phyloP scores from a whole-genome alignment of 1,139 yeast species.

The Magnusiomyces magnusii region DNA sequence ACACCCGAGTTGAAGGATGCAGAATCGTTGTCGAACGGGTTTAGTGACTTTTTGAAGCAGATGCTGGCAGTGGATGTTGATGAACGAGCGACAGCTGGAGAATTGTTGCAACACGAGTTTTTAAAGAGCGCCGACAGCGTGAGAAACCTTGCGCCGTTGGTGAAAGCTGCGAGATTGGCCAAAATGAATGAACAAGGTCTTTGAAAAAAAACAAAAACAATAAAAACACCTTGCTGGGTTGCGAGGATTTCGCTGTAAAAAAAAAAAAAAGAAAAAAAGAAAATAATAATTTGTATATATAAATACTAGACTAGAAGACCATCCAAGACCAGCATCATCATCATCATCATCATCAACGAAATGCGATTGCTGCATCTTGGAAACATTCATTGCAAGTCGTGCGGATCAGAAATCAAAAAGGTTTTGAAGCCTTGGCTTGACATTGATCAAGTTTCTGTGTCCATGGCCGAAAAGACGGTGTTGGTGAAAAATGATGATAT shows the following conservation, averaged over 20 bases:
- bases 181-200: background rate
- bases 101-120: constrained; percentile 65
- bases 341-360: too few species aligned
- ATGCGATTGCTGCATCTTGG: constrained; percentile 9
- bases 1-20: constrained; percentile 91
- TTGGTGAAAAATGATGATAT: background rate
- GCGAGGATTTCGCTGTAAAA: background rate
- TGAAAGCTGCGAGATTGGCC: constrained; percentile 58
- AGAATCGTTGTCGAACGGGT: constrained; percentile 59
- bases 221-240: too few species aligned
- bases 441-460: constrained; percentile 5
- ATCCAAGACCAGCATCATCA: too few species aligned
- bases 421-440: background rate
- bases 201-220: background rate
- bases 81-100: constrained; percentile 72
- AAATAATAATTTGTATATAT: too few species aligned
- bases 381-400: constrained; percentile 16
- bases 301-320: too few species aligned
- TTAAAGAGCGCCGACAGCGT: constrained; percentile 67
- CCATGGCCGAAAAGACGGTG: constrained; percentile 1
- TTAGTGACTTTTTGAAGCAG: constrained; percentile 66
- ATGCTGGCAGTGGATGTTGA: constrained; percentile 82
- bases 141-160: constrained; percentile 75
- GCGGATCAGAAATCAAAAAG: constrained; percentile 6
- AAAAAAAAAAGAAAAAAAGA: too few species aligned